Conservation (phyloP, 1,284 basidiomycete species). For the Vanrija pseudolonga region DNA sequence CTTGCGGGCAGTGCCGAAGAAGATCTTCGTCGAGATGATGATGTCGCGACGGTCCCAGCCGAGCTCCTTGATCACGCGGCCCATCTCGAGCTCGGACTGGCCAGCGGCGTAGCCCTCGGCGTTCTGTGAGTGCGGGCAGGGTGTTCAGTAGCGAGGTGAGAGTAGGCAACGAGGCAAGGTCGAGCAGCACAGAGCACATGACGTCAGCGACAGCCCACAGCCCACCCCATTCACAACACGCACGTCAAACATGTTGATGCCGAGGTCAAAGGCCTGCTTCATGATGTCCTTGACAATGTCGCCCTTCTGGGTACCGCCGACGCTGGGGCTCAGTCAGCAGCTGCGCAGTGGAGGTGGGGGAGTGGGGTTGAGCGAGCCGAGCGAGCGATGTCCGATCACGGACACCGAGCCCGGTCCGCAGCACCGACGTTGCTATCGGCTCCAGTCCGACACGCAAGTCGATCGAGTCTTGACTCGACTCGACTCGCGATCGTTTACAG, state of each 20-base stretch:
- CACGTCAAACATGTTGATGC: slow-evolving; percentile 58
- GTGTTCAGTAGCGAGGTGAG: not conserved
- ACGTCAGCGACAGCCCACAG: not conserved
- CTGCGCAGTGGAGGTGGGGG: not conserved
- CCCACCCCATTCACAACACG: slow-evolving; percentile 1
- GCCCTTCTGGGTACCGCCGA: slow-evolving; percentile 65
- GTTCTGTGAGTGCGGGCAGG: slow-evolving; percentile 36
- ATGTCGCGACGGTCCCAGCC: slow-evolving; percentile 66
- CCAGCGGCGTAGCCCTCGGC: slow-evolving; percentile 60
- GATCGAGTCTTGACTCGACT: no score
- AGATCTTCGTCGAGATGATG: slow-evolving; percentile 65
- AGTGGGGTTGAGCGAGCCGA: not conserved
- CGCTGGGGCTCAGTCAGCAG: slow-evolving; percentile 47
- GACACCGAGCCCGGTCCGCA: no score
- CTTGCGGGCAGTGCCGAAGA: slow-evolving; percentile 54
- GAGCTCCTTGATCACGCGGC: slow-evolving; percentile 70
- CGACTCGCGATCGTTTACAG: no score
- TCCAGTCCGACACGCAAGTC: no score
- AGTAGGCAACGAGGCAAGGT: no score
- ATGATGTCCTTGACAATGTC: slow-evolving; percentile 62
- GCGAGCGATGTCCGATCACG: not conserved
- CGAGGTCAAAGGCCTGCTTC: slow-evolving; percentile 43
- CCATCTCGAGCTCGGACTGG: slow-evolving; percentile 56
- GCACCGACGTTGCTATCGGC: no score
- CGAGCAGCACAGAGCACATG: no score